Evolutionary conservation across 257 asterid genomes (phyloP).

Genomic region (Plectranthus barbatus): DNA sequence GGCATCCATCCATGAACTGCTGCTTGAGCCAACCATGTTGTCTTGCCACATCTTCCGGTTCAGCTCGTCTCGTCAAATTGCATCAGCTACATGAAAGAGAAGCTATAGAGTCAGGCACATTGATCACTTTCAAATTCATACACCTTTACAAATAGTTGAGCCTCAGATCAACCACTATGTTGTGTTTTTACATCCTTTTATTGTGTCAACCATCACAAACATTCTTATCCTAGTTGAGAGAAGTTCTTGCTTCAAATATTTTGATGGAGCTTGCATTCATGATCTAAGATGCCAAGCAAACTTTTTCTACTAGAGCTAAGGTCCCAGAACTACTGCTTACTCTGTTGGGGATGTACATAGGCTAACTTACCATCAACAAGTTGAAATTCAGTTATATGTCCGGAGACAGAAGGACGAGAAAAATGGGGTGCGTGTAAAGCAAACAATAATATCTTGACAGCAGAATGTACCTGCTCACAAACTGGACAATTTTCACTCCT

Average conservation of each 20-base stretch:
- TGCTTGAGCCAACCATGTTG: neutral
- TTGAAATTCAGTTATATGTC: too few species aligned
- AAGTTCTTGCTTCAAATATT: neutral
- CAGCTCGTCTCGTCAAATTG: conserved; percentile 30
- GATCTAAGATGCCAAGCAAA: neutral
- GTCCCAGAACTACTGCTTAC: neutral
- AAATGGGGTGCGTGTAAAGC: neutral
- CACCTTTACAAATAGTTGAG: neutral
- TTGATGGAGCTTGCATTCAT: neutral
- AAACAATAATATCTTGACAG: neutral
- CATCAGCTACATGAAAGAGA: conserved; percentile 28
- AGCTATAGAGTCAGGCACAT: neutral
- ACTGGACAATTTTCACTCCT: conserved; percentile 48
- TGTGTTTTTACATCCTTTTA: too few species aligned
- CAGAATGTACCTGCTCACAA: conserved; percentile 39
- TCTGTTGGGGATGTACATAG: neutral
- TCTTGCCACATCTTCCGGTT: neutral
- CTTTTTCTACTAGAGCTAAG: neutral
- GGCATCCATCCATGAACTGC: neutral
- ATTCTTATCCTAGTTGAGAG: neutral
- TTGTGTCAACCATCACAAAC: too few species aligned
- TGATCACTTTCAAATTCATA: too few species aligned
- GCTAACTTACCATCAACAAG: neutral
- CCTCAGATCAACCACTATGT: neutral
- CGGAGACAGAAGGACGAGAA: too few species aligned